phyloP scores from a whole-genome alignment of 768 basidiomycete species.

The Tylopilus vinaceipallidus region DNA sequence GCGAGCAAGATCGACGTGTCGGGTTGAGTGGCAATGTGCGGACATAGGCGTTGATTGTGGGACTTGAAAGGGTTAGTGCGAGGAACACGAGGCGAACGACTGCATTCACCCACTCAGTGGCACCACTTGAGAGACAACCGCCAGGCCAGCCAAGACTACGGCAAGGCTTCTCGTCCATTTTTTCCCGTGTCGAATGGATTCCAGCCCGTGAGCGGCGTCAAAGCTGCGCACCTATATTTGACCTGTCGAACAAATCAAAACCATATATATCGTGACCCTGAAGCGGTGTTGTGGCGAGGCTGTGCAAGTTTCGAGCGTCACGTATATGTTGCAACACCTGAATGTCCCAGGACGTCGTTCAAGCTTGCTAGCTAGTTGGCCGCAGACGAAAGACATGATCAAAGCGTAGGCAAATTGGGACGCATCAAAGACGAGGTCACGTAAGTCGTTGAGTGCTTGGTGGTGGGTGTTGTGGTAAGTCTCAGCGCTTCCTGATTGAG shows the following conservation, averaged over 20 bases:
- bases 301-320: constrained; percentile 12
- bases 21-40: constrained; percentile 16
- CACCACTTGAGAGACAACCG: background rate
- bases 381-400: background rate
- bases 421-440: background rate
- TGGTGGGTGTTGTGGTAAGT: background rate
- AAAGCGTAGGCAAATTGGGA: background rate
- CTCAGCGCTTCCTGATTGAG: constrained; percentile 13
- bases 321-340: too few relatives aligned
- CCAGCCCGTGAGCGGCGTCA: background rate
- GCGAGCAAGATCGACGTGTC: constrained; percentile 22
- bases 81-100: constrained; percentile 17
- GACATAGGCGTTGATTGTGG: constrained; percentile 19
- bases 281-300: constrained; percentile 10
- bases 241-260: background rate
- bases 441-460: background rate
- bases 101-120: constrained; percentile 14
- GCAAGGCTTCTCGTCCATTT: background rate
- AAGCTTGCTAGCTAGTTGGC: background rate
- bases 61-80: constrained; percentile 9
- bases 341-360: too few relatives aligned
- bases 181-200: constrained; percentile 4
- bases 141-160: constrained; percentile 2
- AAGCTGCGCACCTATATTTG: constrained; percentile 13
- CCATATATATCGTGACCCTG: background rate